These are phyloP conservation scores for Skeletonema marinoi DNA, from an alignment of 108 stramenopile species.

Conservation along the genomic window DNA sequence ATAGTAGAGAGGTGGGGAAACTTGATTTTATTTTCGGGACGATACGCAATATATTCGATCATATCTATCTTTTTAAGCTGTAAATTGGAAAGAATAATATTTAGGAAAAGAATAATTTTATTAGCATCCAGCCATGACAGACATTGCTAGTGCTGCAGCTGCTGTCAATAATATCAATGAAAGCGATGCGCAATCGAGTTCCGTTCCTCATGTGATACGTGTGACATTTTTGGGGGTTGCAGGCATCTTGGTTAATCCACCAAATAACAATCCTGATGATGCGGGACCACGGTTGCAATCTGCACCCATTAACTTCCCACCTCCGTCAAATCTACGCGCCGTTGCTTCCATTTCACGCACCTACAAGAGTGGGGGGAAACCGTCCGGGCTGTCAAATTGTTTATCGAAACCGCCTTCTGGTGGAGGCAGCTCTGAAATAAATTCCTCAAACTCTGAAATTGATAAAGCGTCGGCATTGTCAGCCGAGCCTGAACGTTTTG, in stretches of 20 bases:
- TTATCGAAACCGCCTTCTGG: not conserved
- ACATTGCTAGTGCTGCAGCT: not conserved
- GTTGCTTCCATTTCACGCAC: constrained; percentile 31
- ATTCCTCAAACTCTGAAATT: not conserved
- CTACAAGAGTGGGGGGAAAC: constrained; percentile 19
- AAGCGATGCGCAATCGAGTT: not conserved
- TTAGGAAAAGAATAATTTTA: too few relatives aligned
- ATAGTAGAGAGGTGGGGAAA: too few relatives aligned
- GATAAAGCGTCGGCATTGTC: too few relatives aligned
- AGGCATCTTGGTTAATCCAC: constrained; percentile 20
- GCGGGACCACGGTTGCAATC: not conserved
- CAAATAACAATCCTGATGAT: not conserved
- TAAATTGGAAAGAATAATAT: too few relatives aligned
- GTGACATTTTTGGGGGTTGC: constrained; percentile 36
- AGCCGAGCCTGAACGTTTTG: constrained; percentile 11
- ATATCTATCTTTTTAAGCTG: too few relatives aligned
- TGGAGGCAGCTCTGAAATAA: not conserved
- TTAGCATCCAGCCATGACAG: not conserved
- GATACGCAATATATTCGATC: too few relatives aligned
- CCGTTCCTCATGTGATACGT: constrained; percentile 28
- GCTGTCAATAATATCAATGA: not conserved
- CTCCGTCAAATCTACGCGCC: constrained; percentile 14
- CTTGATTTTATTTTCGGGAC: too few relatives aligned
- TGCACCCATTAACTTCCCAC: constrained; percentile 24
- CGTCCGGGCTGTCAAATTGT: constrained; percentile 17